A percentile compares a stretch with the other conserved stretches of the same genome.
Evolutionary conservation across 306 rosid genomes (phyloP).

Genomic region (Lablab purpureus): DNA sequence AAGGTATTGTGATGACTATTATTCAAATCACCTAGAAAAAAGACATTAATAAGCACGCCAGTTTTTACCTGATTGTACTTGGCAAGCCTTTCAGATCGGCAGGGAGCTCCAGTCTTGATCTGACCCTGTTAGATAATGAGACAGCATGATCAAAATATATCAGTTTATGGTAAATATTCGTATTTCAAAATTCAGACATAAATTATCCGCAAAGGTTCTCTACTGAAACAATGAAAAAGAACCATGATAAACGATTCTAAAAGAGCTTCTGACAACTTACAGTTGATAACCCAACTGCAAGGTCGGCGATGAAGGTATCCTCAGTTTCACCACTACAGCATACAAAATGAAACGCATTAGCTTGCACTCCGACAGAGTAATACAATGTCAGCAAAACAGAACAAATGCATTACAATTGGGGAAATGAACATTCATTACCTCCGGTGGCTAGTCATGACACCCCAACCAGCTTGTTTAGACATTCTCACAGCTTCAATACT

Average conservation of each 20-base stretch:
- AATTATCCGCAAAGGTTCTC: background rate
- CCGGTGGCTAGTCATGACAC: conserved; percentile 98
- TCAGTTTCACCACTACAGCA: conserved; percentile 94
- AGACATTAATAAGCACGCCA: conserved; percentile 1
- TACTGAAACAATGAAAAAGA: background rate
- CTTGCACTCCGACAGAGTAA: background rate
- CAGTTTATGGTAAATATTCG: background rate
- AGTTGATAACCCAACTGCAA: conserved; percentile 91
- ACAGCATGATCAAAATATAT: background rate
- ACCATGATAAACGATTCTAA: background rate
- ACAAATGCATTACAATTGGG: background rate
- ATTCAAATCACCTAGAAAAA: background rate
- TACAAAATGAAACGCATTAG: conserved; percentile 33
- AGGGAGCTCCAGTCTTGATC: conserved; percentile 98
- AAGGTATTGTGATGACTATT: no score
- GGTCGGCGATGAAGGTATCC: conserved; percentile 99
- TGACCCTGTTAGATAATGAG: conserved; percentile 73
- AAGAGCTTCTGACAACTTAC: conserved; percentile 49
- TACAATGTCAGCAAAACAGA: background rate
- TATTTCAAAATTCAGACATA: background rate
- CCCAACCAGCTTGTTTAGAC: conserved; percentile 98
- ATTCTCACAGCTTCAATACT: conserved; percentile 97
- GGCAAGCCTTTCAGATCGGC: conserved; percentile 98
- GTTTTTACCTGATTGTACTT: conserved; percentile 87
- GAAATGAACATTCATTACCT: conserved; percentile 52